Evolutionary conservation across 2,329 filamentous ascomycete species (phyloP).

Genomic region (Pseudopyrenochaeta lycopersici): DNA sequence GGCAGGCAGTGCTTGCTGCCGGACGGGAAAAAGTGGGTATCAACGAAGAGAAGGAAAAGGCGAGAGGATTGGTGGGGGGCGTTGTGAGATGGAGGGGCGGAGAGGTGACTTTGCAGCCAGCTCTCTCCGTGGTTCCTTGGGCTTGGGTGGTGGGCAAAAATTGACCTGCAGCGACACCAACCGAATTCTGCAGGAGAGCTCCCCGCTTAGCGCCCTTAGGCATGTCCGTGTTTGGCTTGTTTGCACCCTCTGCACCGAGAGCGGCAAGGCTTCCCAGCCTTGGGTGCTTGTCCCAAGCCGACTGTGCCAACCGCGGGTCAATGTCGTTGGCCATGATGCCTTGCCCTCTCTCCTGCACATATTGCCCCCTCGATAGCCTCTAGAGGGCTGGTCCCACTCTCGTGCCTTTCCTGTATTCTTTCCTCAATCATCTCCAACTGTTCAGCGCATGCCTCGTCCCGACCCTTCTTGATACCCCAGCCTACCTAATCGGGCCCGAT

Average conservation of each 20-base stretch:
- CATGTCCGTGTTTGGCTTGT: constrained; percentile 11
- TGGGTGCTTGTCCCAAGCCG: constrained; percentile 13
- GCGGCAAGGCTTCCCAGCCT: constrained; percentile 17
- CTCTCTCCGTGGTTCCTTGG: constrained; percentile 29
- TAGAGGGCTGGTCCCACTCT: constrained; percentile 29
- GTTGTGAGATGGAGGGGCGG: constrained; percentile 39
- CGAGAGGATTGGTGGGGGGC: constrained; percentile 50
- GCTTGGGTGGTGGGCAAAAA: constrained; percentile 21
- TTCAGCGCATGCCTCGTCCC: constrained; percentile 10
- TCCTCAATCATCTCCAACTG: constrained; percentile 3
- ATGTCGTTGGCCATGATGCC: constrained; percentile 11
- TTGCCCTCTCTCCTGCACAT: constrained; percentile 4
- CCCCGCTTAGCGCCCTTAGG: constrained; percentile 14
- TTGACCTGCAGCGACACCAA: constrained; percentile 12
- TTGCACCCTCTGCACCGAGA: constrained; percentile 12
- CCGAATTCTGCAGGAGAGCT: constrained; percentile 23
- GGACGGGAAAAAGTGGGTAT: constrained; percentile 61
- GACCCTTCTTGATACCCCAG: constrained; percentile 22
- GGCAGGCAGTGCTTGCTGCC: constrained; percentile 60
- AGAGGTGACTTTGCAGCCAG: constrained; percentile 45
- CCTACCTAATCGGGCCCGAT: constrained; percentile 11
- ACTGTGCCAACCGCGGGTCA: constrained; percentile 8
- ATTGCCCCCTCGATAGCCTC: constrained; percentile 17
- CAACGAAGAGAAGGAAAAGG: constrained; percentile 59
- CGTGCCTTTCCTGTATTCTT: constrained; percentile 12